A percentile compares a stretch with the other conserved stretches of the same genome.
These are phyloP conservation scores for Coemansia sp. DNA, from an alignment of 192 early-diverging fungal species.

Conservation along the genomic window DNA sequence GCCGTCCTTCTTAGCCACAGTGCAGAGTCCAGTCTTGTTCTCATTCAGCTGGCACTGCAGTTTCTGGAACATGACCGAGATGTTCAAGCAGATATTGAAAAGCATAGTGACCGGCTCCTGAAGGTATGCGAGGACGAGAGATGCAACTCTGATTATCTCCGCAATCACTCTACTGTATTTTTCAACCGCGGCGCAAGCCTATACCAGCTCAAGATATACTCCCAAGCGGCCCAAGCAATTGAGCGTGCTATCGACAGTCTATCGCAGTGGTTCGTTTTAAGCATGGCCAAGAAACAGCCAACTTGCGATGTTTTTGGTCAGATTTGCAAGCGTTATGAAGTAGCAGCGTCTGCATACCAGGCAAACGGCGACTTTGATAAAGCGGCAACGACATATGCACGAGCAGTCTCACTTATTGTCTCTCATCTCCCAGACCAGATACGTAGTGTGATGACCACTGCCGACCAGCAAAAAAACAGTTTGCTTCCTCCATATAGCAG, in stretches of 20 bases:
- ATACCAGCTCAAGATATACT: slow-evolving; percentile 41
- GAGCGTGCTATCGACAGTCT: slow-evolving; percentile 37
- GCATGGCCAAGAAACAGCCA: neutral
- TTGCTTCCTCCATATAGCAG: slow-evolving; percentile 34
- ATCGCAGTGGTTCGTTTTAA: slow-evolving; percentile 15
- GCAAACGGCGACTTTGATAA: slow-evolving; percentile 9
- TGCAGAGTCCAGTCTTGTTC: slow-evolving; percentile 30
- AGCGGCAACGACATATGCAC: slow-evolving; percentile 21
- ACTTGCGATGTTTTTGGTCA: slow-evolving; percentile 22
- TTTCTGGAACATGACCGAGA: slow-evolving; percentile 7
- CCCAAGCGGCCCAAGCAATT: slow-evolving; percentile 22
- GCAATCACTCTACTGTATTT: slow-evolving; percentile 46
- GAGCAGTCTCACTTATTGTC: slow-evolving; percentile 23
- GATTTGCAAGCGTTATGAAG: slow-evolving; percentile 54
- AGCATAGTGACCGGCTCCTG: slow-evolving; percentile 25
- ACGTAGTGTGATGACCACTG: neutral
- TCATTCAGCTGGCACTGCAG: slow-evolving; percentile 30
- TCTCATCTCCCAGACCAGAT: neutral
- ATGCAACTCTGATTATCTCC: slow-evolving; percentile 34
- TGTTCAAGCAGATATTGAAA: neutral
- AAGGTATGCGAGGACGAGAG: slow-evolving; percentile 11
- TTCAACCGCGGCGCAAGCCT: slow-evolving; percentile 43
- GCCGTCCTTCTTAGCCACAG: slow-evolving; percentile 14
- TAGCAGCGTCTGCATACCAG: slow-evolving; percentile 41
- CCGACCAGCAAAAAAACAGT: neutral